Conservation (phyloP, 2,329 filamentous ascomycete species). For the Fusarium sp. region DNA sequence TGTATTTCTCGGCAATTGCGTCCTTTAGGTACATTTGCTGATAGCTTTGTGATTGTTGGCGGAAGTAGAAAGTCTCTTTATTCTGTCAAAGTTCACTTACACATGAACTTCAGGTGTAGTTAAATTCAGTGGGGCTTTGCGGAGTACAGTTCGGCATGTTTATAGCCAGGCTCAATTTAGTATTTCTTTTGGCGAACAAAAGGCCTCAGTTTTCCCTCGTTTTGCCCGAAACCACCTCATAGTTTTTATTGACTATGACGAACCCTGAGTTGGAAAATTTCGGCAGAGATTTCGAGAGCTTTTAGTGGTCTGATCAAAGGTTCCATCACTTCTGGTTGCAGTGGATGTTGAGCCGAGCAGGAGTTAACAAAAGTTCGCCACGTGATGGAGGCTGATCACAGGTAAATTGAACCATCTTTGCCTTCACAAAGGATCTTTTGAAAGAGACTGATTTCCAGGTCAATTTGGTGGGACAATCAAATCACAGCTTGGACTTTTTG, state of each 20-base stretch:
- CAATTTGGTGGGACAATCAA: constrained; percentile 9
- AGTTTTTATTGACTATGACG: background rate
- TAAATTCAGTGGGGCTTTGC: background rate
- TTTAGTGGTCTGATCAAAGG: constrained; percentile 29
- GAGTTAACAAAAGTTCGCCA: constrained; percentile 31
- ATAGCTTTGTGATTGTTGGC: background rate
- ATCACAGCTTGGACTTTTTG: background rate
- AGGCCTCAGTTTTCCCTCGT: background rate
- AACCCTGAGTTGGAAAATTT: background rate
- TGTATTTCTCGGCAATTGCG: background rate
- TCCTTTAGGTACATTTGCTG: background rate
- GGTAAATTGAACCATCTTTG: constrained; percentile 20
- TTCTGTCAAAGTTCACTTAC: background rate
- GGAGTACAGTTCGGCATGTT: background rate
- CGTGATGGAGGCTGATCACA: constrained; percentile 8
- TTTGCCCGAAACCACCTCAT: background rate
- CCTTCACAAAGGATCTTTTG: constrained; percentile 26
- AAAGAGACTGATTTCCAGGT: background rate
- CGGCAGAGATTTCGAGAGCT: constrained; percentile 8
- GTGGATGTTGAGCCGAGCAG: constrained; percentile 5
- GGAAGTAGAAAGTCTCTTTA: background rate
- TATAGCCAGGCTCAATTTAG: background rate
- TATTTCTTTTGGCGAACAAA: background rate
- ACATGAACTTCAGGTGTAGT: background rate
- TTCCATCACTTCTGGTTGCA: constrained; percentile 22